Percentiles rank a stretch among this genome's conserved stretches.
Evolutionary conservation across 495 filamentous ascomycete genomes (phyloP).

Genomic region (Aspergillus olivimuriae): DNA sequence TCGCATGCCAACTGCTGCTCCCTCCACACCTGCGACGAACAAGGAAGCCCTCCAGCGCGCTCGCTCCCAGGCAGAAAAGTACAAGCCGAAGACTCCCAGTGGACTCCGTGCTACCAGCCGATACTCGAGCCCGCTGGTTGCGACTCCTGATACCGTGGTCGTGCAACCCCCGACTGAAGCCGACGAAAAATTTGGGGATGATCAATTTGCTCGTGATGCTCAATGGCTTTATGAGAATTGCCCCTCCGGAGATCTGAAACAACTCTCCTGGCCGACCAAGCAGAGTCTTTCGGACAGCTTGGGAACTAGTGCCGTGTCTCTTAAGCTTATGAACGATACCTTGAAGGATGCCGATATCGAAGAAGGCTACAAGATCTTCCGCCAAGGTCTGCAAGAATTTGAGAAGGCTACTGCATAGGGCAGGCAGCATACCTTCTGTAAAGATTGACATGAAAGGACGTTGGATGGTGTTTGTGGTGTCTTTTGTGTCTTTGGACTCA

Average conservation of each 20-base stretch:
- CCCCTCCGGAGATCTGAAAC: constrained; percentile 19
- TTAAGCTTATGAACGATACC: constrained; percentile 7
- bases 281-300: constrained; percentile 12
- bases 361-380: constrained; percentile 6
- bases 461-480: neutral
- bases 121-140: constrained; percentile 25
- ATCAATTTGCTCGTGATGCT: constrained; percentile 21
- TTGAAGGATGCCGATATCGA: constrained; percentile 16
- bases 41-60: constrained; percentile 24
- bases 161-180: neutral
- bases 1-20: constrained; percentile 9
- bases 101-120: constrained; percentile 36
- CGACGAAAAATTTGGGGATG: constrained; percentile 18
- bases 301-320: constrained; percentile 5
- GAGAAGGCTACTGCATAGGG: constrained; percentile 8
- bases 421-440: no score
- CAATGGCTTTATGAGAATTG: constrained; percentile 23
- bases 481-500: neutral
- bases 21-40: constrained; percentile 17
- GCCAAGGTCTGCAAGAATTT: constrained; percentile 13
- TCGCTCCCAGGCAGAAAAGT: constrained; percentile 34
- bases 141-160: constrained; percentile 12
- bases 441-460: neutral
- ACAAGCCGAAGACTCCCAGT: constrained; percentile 44
- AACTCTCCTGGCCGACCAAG: constrained; percentile 17